These are phyloP conservation scores for Phytopythium kandeliae DNA, from an alignment of 352 stramenopile genomes.

Conservation along the genomic window DNA sequence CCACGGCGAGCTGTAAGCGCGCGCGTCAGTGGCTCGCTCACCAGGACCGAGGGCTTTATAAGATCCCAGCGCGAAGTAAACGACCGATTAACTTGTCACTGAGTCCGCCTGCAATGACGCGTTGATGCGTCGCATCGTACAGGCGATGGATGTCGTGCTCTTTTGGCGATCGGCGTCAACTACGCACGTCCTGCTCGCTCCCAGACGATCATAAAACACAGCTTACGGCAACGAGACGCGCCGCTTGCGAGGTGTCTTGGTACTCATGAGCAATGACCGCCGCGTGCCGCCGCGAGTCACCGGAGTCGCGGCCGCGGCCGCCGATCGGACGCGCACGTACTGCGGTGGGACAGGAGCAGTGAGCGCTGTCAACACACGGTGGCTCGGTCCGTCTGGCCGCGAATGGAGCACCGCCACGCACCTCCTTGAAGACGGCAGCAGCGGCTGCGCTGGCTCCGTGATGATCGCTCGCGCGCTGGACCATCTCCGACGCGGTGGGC, in stretches of 20 bases:
- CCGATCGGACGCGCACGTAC: neutral
- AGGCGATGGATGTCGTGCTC: too few relatives aligned
- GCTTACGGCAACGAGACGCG: conserved; percentile 10
- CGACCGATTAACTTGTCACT: too few relatives aligned
- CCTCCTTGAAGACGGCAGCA: conserved; percentile 22
- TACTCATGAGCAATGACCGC: conserved; percentile 1
- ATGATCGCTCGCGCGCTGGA: conserved; percentile 18
- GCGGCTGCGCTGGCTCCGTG: conserved; percentile 8
- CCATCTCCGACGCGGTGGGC: conserved; percentile 34
- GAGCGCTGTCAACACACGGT: neutral
- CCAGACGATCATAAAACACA: too few relatives aligned
- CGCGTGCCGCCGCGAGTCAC: neutral
- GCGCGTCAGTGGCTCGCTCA: too few relatives aligned
- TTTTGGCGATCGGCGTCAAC: too few relatives aligned
- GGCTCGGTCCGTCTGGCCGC: neutral
- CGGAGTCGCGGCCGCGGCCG: neutral
- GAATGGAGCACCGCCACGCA: conserved; percentile 6
- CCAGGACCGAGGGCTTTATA: too few relatives aligned
- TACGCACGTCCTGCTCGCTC: too few relatives aligned
- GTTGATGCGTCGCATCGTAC: too few relatives aligned
- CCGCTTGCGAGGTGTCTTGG: conserved; percentile 18
- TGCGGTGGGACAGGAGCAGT: neutral
- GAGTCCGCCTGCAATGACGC: too few relatives aligned
- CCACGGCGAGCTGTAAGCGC: too few relatives aligned
- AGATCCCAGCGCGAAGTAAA: too few relatives aligned